phyloP scores from a whole-genome alignment of 805 yeast genomes.

The Cyberlindnera sargentensis region DNA sequence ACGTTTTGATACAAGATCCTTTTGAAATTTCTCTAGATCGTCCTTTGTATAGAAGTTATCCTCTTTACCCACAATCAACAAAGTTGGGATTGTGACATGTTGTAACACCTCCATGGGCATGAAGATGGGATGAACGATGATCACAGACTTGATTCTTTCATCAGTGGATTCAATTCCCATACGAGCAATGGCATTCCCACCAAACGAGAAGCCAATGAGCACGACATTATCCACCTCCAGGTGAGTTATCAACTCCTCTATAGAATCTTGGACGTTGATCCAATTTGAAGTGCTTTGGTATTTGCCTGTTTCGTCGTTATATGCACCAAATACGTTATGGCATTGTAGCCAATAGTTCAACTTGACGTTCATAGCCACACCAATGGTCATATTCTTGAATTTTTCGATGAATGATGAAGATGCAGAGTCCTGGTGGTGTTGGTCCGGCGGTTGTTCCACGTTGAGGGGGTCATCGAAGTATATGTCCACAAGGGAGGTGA shows the following conservation, averaged over 20 bases:
- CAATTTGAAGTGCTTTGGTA: slow-evolving; percentile 18
- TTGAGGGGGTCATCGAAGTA: slow-evolving; percentile 18
- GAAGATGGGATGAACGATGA: slow-evolving; percentile 19
- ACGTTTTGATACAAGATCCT: slow-evolving; percentile 8
- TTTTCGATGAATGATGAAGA: slow-evolving; percentile 9
- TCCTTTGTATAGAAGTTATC: slow-evolving; percentile 13
- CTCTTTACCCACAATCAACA: slow-evolving; percentile 14
- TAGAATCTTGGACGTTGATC: slow-evolving; percentile 8
- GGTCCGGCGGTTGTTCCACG: slow-evolving; percentile 3
- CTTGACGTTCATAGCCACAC: slow-evolving; percentile 12
- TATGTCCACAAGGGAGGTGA: slow-evolving; percentile 19
- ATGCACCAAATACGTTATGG: slow-evolving; percentile 19
- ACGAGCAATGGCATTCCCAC: slow-evolving; percentile 19
- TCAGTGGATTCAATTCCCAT: slow-evolving; percentile 14
- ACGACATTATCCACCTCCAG: slow-evolving; percentile 15
- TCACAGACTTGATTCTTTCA: slow-evolving; percentile 12
- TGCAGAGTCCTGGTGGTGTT: not conserved
- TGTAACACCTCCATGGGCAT: slow-evolving; percentile 15
- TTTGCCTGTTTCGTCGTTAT: slow-evolving; percentile 5
- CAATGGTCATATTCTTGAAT: slow-evolving; percentile 15
- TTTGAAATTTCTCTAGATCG: slow-evolving; percentile 8
- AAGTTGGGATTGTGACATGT: slow-evolving; percentile 8
- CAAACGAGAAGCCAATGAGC: slow-evolving; percentile 21
- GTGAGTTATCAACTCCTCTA: slow-evolving; percentile 15
- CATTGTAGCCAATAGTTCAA: slow-evolving; percentile 18